Percentiles rank a stretch among this genome's conserved stretches.
These are phyloP conservation scores for Paxillus ammoniavirescens DNA, from an alignment of 768 basidiomycete species.

Conservation along the genomic window DNA sequence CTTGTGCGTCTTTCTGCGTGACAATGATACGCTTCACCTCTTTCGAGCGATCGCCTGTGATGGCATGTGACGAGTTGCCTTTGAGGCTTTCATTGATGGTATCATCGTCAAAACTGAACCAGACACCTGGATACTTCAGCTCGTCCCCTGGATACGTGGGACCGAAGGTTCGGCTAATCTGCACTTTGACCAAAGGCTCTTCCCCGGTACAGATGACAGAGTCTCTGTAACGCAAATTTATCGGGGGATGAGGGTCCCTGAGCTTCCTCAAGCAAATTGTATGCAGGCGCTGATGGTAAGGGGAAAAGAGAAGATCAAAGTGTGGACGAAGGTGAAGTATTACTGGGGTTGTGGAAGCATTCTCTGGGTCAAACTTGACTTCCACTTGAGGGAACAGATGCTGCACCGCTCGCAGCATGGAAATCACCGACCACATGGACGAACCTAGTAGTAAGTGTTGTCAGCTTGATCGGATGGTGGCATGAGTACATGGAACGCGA, in stretches of 20 bases:
- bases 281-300: conserved; percentile 73
- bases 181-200: conserved; percentile 59
- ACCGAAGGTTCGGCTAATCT: conserved; percentile 72
- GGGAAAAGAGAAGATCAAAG: conserved; percentile 83
- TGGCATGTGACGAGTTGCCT: conserved; percentile 34
- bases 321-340: conserved; percentile 79
- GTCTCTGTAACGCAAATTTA: conserved; percentile 68
- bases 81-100: conserved; percentile 54
- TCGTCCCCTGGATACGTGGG: conserved; percentile 81
- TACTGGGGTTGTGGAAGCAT: conserved; percentile 67
- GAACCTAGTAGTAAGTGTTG: conserved; percentile 44
- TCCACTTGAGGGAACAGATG: conserved; percentile 79
- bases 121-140: conserved; percentile 77
- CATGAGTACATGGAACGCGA: background rate
- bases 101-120: conserved; percentile 85
- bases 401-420: conserved; percentile 61
- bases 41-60: conserved; percentile 58
- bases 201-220: conserved; percentile 58
- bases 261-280: conserved; percentile 73
- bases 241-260: conserved; percentile 63
- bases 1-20: conserved; percentile 61
- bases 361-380: conserved; percentile 77
- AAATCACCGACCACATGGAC: conserved; percentile 77
- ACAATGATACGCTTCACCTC: conserved; percentile 78
- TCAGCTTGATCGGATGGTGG: background rate